Conservation (phyloP, 495 filamentous ascomycete species). For the Daldinia loculata region DNA sequence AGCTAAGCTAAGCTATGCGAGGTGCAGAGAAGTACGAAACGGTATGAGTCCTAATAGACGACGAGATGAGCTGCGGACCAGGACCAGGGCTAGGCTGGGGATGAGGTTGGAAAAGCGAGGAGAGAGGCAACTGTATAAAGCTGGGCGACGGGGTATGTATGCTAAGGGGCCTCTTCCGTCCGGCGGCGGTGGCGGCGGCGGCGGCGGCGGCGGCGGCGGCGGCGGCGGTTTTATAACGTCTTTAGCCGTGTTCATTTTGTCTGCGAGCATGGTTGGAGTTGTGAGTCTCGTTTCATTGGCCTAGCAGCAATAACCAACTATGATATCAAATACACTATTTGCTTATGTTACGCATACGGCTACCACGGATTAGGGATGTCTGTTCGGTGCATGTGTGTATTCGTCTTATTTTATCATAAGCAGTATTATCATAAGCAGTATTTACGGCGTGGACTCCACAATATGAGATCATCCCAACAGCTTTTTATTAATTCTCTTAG, state of each 20-base stretch:
- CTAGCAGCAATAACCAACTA: conserved; percentile 2
- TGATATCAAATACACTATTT: conserved; percentile 33
- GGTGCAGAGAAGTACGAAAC: background rate
- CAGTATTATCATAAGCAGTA: background rate
- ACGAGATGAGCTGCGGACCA: background rate
- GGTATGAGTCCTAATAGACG: background rate
- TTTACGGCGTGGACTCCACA: background rate
- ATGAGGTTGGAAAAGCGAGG: conserved; percentile 8
- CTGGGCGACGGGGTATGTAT: conserved; percentile 31
- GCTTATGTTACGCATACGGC: conserved; percentile 1
- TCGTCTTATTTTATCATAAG: background rate
- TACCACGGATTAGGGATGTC: background rate
- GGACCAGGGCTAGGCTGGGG: background rate
- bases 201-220: conserved; percentile 12
- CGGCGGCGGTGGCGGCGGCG: conserved; percentile 11
- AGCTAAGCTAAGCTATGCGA: background rate
- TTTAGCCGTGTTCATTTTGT: conserved; percentile 40
- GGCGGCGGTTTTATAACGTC: conserved; percentile 29
- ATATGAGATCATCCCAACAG: background rate
- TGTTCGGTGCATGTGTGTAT: background rate
- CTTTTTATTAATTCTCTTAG: background rate
- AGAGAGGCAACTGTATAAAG: conserved; percentile 43
- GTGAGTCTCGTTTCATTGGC: conserved; percentile 19
- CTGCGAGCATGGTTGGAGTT: conserved; percentile 49
- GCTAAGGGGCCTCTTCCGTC: conserved; percentile 23